Conservation (phyloP, 441 rosid genomes). For the Metrosideros polymorpha region DNA sequence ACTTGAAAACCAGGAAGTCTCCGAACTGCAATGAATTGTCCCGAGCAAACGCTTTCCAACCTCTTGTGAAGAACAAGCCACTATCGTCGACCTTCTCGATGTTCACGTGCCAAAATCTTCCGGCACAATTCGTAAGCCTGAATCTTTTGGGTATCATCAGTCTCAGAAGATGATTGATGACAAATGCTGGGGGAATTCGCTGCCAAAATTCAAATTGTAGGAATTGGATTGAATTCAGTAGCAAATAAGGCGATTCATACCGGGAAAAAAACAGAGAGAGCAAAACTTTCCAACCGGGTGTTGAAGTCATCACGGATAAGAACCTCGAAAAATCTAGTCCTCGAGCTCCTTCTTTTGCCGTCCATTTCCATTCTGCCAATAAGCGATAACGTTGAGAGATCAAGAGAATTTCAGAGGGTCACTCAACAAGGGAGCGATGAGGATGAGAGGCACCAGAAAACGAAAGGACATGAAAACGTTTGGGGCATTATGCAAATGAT, state of each 20-base stretch:
- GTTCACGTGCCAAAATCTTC: constrained; percentile 17
- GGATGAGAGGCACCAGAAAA: too few species aligned
- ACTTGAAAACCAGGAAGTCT: constrained; percentile 21
- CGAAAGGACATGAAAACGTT: too few species aligned
- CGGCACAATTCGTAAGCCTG: constrained; percentile 7
- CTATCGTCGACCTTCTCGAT: constrained; percentile 4
- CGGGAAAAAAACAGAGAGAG: neutral
- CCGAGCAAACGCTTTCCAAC: constrained; percentile 22
- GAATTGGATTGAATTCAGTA: neutral
- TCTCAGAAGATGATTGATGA: neutral
- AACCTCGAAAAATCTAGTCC: neutral
- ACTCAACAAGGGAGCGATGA: neutral
- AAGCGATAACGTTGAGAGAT: neutral
- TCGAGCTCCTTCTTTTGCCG: neutral
- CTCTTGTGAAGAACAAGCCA: constrained; percentile 5
- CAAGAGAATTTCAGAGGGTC: neutral
- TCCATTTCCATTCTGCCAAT: neutral
- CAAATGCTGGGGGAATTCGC: constrained; percentile 18
- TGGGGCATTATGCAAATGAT: neutral
- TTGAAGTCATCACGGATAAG: neutral
- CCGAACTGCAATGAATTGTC: constrained; percentile 12
- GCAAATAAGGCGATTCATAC: neutral
- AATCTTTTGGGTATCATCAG: neutral
- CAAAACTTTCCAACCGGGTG: neutral
- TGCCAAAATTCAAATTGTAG: neutral